Evolutionary conservation across 2,329 filamentous ascomycete genomes (phyloP), one percentile per base, ranked within the genome.

Genomic region (Trichoderma sp.): DNA sequence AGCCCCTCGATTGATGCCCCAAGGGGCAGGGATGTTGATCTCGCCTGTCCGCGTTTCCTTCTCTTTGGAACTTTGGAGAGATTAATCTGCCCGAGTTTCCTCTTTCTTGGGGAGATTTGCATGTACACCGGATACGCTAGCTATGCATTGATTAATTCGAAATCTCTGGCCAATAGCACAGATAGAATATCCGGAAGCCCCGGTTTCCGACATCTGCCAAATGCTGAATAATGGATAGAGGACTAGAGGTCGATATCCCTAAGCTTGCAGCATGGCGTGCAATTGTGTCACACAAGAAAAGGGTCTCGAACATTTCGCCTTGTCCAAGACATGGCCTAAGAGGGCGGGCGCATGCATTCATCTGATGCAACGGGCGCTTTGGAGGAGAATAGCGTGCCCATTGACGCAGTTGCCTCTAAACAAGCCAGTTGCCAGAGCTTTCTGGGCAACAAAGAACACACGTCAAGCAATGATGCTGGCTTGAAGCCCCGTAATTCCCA

Each of bases 291-390:
- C 27, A 63, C 71, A 8, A 60, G 53, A 41, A 27, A 67, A 64
- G 6, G 71, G 63, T 56, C 75, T 68, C 75, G 75, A 74, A 74
- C 53, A 35, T 29, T 35, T 75, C 31, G 29, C 11, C 38, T 24
- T 53, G 21, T 21, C 33, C 21, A 59, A 33, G n/a, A 9, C 14
- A 14, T 16, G 50, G 50, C 31, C 45, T 29, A 18, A 68, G 29
- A 12, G 53, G 59, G 16, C 41, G 41, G 18, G 12, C 50, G 21
- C 50, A 56, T 21, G 50, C 50, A 24, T 56, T 21, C 50, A 21
- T 24, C 21, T 56, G 50, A 56, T 56, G 50, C n/a, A 56, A 27
- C 60, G 50, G 21, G 27, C 38, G 53, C 50, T 56, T 31, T 62
- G 27, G 12, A 24, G 8, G 18, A 50, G 12, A 50, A 18, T 71